A percentile compares a stretch with the other conserved stretches of the same genome.
Evolutionary conservation across 139 green algal species (phyloP).

Genomic region (Trebouxia sp.): DNA sequence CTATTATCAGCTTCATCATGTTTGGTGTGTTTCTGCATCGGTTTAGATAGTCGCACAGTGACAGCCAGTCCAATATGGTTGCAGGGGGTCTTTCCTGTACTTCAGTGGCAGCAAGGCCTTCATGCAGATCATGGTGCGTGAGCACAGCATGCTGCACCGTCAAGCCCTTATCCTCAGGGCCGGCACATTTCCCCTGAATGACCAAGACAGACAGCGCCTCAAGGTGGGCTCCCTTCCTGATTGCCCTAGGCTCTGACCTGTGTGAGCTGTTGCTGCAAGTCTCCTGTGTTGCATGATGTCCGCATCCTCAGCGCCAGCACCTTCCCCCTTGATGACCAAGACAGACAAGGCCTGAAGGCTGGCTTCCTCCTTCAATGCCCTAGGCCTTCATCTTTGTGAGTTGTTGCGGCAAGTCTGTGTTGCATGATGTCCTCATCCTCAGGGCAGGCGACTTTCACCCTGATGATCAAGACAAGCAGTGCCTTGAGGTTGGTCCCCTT

Average conservation of each 20-base stretch:
- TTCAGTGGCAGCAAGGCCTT: conserved; percentile 80
- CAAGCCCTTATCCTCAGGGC: conserved; percentile 67
- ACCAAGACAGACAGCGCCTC: conserved; percentile 41
- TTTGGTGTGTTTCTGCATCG: not conserved
- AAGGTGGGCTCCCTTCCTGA: conserved; percentile 17
- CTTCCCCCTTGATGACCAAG: too few species aligned
- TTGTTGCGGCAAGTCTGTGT: too few species aligned
- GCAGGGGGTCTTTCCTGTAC: conserved; percentile 84
- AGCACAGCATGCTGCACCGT: conserved; percentile 83
- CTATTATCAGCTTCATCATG: not conserved
- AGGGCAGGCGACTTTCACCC: too few species aligned
- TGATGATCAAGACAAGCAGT: too few species aligned
- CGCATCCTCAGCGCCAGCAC: not conserved
- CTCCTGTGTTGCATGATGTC: not conserved
- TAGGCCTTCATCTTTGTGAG: too few species aligned
- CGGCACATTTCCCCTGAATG: conserved; percentile 45
- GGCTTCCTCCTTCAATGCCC: too few species aligned
- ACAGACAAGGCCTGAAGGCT: too few species aligned
- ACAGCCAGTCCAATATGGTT: not conserved
- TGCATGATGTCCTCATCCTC: too few species aligned
- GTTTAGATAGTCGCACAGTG: not conserved
- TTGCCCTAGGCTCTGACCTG: not conserved
- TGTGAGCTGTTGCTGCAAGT: too few species aligned
- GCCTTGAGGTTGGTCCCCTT: too few species aligned
- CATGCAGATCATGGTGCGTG: conserved; percentile 62